Evolutionary conservation across 352 stramenopile genomes (phyloP), one percentile per base, ranked within the genome.

Genomic region (Blastocystis sp.): DNA sequence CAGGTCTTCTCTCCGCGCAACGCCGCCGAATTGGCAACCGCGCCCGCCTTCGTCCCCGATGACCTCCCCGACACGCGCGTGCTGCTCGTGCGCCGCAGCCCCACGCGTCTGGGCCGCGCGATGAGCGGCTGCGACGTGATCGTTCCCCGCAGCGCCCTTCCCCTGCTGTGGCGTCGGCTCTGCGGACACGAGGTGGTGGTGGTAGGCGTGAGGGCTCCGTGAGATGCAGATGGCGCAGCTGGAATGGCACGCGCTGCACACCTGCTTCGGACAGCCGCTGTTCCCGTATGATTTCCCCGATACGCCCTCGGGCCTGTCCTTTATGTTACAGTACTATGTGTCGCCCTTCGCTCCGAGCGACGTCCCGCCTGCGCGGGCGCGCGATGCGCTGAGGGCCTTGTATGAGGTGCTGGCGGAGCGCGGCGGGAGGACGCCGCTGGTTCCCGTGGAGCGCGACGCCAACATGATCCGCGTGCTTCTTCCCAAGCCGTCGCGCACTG

Each of bases 241-340:
- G 38, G 67, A 78, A 38, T 78, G 67, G 67, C 67, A 78, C 38
- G 42, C 32, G 4, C n/a, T 78, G 4, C 67, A 78, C 38, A 61
- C 67, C 4, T 78, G 24, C 27, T 78, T 61, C 27, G 67, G 67
- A 36, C 21, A 46, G 9, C 67, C 67, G 24, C 48, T 78, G 44
- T 78, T 78, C 38, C 67, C 67, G 0, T 78, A 56, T 46, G 67
- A 78, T 40, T 78, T 34, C 24, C 67, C 67, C 7, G 67, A 78
- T 32, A 78, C 67, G 27, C 67, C 67, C 21, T n/a, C 67, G 16
- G 67, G 67, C 21, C 56, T 78, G 67, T 29, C 46, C 0, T n/a
- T 32, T 38, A 18, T 59, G 18, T 36, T 51, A 4, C 42, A 59
- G 9, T 36, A 38, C 21, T 78, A 78, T 21, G 18, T 4, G 21